Conservation (phyloP, 176 grass and related monocot genomes). For the sorghum (Sorghum bicolor) region DNA sequence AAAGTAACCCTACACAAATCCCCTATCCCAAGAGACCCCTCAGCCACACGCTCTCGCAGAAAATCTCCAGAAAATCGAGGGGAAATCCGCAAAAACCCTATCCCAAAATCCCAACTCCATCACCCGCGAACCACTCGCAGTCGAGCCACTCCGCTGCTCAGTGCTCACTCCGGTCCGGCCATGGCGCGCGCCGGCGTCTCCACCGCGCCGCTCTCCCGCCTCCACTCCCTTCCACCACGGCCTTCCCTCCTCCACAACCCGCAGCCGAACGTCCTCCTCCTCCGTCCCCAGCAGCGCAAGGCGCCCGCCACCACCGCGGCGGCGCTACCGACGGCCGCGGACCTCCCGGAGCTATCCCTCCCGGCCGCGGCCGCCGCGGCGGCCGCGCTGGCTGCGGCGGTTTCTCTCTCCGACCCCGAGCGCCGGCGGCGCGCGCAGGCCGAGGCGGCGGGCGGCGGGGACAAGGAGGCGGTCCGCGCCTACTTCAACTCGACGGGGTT, state of each 20-base stretch:
- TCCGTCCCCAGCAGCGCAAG: background rate
- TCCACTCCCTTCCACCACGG: background rate
- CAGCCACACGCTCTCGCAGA: background rate
- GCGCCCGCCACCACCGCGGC: background rate
- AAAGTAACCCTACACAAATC: background rate
- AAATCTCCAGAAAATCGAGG: background rate
- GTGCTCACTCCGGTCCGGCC: background rate
- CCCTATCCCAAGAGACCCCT: background rate
- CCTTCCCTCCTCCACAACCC: background rate
- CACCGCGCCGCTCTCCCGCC: constrained; percentile 45
- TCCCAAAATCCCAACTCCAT: constrained; percentile 48
- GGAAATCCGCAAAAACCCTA: constrained; percentile 52
- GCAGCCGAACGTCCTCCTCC: background rate
- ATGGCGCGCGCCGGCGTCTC: constrained; percentile 71
- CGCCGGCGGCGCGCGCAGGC: constrained; percentile 63
- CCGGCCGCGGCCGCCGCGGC: constrained; percentile 45
- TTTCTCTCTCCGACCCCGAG: constrained; percentile 75
- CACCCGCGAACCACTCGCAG: constrained; percentile 34
- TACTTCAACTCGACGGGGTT: constrained; percentile 98
- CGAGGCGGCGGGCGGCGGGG: constrained; percentile 64
- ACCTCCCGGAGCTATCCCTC: constrained; percentile 43
- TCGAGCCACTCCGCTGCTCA: background rate
- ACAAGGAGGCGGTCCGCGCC: constrained; percentile 85
- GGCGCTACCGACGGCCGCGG: constrained; percentile 39
- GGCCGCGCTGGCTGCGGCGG: constrained; percentile 35